Evolutionary conservation across 1,284 basidiomycete species (phyloP).

Genomic region (Leccinum solheimii): DNA sequence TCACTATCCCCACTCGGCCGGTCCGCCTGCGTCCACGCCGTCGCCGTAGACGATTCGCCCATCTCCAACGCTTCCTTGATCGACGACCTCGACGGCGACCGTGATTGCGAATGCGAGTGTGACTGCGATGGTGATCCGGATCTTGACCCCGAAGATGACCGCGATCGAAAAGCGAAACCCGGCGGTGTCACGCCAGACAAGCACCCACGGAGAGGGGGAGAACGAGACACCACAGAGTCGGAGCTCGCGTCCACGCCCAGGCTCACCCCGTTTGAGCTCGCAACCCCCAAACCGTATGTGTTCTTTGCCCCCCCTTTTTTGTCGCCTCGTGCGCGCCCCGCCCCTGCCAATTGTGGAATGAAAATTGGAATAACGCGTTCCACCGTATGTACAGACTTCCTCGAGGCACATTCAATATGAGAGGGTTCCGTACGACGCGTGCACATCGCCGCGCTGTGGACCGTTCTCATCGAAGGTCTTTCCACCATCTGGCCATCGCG

Average conservation of each 20-base stretch:
- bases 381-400: constrained; percentile 56
- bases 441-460: constrained; percentile 76
- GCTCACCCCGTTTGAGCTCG: too few species aligned
- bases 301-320: neutral
- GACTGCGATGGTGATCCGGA: neutral
- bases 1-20: constrained; percentile 15
- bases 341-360: neutral
- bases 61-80: constrained; percentile 12
- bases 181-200: constrained; percentile 2
- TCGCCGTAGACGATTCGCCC: constrained; percentile 28
- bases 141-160: neutral
- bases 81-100: constrained; percentile 18
- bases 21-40: constrained; percentile 27
- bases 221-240: neutral
- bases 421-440: constrained; percentile 46
- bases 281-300: neutral
- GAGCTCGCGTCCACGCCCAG: neutral
- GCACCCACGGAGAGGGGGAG: neutral
- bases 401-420: constrained; percentile 53
- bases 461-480: constrained; percentile 79
- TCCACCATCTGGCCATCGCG: constrained; percentile 90
- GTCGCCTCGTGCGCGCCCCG: constrained; percentile 5
- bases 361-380: constrained; percentile 3
- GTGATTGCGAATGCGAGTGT: constrained; percentile 11
- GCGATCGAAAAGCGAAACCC: constrained; percentile 1